Percentiles rank a stretch among this genome's conserved stretches.
phyloP scores from a whole-genome alignment of 441 rosid genomes.

The Erysimum pusillum region DNA sequence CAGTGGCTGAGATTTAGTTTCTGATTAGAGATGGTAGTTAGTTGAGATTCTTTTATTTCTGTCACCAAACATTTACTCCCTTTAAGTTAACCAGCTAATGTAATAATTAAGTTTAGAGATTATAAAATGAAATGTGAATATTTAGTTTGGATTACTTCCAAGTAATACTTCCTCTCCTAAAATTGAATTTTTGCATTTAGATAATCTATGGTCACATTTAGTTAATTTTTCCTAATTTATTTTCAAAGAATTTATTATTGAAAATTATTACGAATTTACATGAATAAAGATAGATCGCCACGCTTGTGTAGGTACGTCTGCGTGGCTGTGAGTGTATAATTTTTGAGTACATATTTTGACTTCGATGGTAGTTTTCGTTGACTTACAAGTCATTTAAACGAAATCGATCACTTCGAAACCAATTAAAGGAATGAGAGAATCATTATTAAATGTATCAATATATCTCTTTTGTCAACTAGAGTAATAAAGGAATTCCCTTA shows the following conservation, averaged over 20 bases:
- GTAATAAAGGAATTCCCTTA: slow-evolving; percentile 13
- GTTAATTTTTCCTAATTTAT: neutral
- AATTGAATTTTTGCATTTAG: neutral
- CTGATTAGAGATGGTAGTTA: slow-evolving; percentile 19
- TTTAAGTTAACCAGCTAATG: neutral
- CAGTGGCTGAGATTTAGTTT: slow-evolving; percentile 20
- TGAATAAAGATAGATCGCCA: neutral
- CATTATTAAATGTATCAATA: slow-evolving; percentile 27
- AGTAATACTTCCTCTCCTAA: neutral
- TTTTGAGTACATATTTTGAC: slow-evolving; percentile 37
- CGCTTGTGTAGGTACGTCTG: slow-evolving; percentile 10
- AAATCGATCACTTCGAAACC: slow-evolving; percentile 45
- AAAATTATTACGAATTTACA: neutral
- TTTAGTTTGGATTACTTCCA: neutral
- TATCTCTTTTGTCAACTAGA: slow-evolving; percentile 31
- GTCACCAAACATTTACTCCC: slow-evolving; percentile 11
- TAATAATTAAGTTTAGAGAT: neutral
- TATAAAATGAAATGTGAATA: neutral
- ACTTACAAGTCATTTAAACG: slow-evolving; percentile 43
- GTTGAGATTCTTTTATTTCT: slow-evolving; percentile 27
- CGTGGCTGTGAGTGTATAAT: slow-evolving; percentile 37
- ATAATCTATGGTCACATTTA: neutral
- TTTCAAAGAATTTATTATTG: neutral
- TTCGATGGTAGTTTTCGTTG: slow-evolving; percentile 34
- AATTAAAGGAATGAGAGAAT: slow-evolving; percentile 41